phyloP scores from a whole-genome alignment of 768 basidiomycete genomes.

The Coprinopsis cinerea region DNA sequence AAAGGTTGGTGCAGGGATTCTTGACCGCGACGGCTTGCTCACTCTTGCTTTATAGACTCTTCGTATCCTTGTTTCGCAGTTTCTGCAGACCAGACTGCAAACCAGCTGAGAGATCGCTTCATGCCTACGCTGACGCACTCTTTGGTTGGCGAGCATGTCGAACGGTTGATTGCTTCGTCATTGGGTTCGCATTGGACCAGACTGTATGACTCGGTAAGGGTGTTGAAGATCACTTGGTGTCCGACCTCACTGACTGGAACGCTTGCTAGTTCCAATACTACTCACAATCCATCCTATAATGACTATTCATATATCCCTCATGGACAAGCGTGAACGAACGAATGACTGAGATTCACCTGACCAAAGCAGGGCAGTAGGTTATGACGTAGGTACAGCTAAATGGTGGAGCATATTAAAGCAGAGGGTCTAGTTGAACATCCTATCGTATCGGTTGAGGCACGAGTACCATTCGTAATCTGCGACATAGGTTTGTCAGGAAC shows the following conservation, averaged over 20 bases:
- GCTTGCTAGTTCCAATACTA: slow-evolving; percentile 88
- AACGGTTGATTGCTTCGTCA: slow-evolving; percentile 83
- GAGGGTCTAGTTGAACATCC: slow-evolving; percentile 35
- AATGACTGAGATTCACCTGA: neutral
- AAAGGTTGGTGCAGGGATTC: slow-evolving; percentile 44
- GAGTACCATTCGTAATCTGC: slow-evolving; percentile 88
- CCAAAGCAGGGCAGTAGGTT: neutral
- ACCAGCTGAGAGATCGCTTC: slow-evolving; percentile 86
- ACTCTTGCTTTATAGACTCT: slow-evolving; percentile 51
- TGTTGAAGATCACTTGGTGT: neutral
- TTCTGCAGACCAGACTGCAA: slow-evolving; percentile 87
- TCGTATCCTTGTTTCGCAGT: slow-evolving; percentile 85
- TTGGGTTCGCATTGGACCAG: slow-evolving; percentile 93
- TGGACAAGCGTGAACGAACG: neutral
- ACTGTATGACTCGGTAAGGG: slow-evolving; percentile 82
- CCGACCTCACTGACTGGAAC: neutral
- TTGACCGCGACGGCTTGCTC: neutral
- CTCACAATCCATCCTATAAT: slow-evolving; percentile 77
- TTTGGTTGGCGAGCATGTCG: slow-evolving; percentile 83
- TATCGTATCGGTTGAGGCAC: slow-evolving; percentile 74
- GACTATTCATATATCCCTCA: neutral
- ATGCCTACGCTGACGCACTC: slow-evolving; percentile 84
- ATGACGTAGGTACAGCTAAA: neutral
- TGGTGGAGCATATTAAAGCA: neutral
- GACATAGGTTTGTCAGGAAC: no score